Evolutionary conservation across 2,329 filamentous ascomycete species (phyloP).

Genomic region (Microcyclosporella mali): DNA sequence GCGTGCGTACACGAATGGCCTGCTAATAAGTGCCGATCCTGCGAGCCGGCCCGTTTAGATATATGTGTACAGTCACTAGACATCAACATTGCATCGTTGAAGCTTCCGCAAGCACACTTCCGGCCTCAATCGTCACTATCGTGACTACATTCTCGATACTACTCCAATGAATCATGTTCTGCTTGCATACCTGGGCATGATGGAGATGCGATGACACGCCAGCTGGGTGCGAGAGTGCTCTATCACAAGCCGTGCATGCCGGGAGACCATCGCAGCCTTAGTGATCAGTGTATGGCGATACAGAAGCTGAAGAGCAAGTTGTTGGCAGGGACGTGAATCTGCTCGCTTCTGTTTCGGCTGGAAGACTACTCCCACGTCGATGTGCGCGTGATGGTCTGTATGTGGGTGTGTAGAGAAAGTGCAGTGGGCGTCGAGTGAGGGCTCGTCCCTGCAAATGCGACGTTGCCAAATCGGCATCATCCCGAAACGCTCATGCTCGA

Average conservation of each 20-base stretch:
- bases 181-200: constrained; percentile 10
- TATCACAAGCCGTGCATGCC: constrained; percentile 10
- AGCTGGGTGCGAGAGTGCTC: constrained; percentile 9
- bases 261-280: constrained; percentile 10
- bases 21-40: constrained; percentile 5
- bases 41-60: not conserved
- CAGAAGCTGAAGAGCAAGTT: too few relatives aligned
- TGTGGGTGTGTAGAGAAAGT: too few relatives aligned
- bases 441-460: too few relatives aligned
- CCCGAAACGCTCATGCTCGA: too few relatives aligned
- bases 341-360: too few relatives aligned
- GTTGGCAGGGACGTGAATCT: too few relatives aligned
- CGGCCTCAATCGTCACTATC: constrained; percentile 7
- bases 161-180: constrained; percentile 11
- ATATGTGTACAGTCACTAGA: not conserved
- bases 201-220: constrained; percentile 6
- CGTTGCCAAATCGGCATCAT: too few relatives aligned
- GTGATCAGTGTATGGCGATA: constrained; percentile 10
- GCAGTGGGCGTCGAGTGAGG: too few relatives aligned
- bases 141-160: constrained; percentile 11
- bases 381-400: too few relatives aligned
- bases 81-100: constrained; percentile 9
- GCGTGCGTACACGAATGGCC: constrained; percentile 12
- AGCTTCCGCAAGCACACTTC: constrained; percentile 9
- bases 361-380: too few relatives aligned